phyloP scores from a whole-genome alignment of 192 early-diverging fungal species.

The Tieghemiomyces parasiticus region DNA sequence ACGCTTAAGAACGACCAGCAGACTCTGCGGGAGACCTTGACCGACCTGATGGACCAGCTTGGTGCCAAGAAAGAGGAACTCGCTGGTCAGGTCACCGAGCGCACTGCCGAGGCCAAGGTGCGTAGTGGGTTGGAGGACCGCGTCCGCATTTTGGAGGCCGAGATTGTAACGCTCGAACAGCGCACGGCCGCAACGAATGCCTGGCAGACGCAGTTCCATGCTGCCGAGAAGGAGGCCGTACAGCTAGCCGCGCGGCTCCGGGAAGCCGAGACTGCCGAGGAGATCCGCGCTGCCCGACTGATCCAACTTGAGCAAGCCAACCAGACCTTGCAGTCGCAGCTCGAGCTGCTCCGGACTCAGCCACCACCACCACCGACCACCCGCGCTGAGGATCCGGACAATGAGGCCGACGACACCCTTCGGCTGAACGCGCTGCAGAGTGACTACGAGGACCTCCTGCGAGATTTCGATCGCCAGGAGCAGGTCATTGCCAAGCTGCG shows the following conservation, averaged over 20 bases:
- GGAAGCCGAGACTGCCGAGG: too few relatives aligned
- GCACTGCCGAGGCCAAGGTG: not conserved
- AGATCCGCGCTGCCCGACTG: too few relatives aligned
- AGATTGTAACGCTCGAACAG: not conserved
- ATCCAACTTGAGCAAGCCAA: too few relatives aligned
- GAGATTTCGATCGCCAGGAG: not conserved
- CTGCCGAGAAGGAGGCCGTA: too few relatives aligned
- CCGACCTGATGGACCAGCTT: conserved; percentile 4
- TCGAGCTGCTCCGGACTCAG: too few relatives aligned
- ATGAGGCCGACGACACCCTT: too few relatives aligned
- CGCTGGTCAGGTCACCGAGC: not conserved
- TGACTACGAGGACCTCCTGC: not conserved
- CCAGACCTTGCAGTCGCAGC: too few relatives aligned
- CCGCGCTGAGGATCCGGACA: too few relatives aligned
- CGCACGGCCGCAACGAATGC: not conserved
- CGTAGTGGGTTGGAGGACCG: not conserved
- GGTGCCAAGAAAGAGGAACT: not conserved
- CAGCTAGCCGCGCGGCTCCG: too few relatives aligned
- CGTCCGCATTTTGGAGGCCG: not conserved
- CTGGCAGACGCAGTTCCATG: too few relatives aligned
- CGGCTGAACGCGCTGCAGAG: not conserved
- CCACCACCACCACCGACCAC: too few relatives aligned
- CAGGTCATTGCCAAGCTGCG: not conserved
- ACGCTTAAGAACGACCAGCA: not conserved
- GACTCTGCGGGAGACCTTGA: not conserved